Evolutionary conservation across 179 eudicot species (phyloP), one percentile per base, ranked within the genome.

Genomic region (Beta corolliflora): DNA sequence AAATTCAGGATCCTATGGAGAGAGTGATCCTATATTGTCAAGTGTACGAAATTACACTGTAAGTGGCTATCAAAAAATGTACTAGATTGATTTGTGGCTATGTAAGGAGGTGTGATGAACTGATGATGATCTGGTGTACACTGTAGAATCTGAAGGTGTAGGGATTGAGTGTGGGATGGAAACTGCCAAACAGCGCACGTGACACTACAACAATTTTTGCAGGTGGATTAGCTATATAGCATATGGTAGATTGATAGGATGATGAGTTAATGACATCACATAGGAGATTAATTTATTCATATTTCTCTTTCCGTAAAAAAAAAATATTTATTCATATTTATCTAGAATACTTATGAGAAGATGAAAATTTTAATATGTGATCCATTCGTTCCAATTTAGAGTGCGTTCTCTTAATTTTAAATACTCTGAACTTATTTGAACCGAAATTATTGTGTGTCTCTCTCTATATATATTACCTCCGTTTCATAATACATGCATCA

Each of bases 121-220:
- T 58, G n/a, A 14, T 19, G 41, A 44, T 3, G 19, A 31, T 36
- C 41, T 36, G 41, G 41, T 36, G 41, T 36, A 36, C 41, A 36
- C 2, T 9, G n/a, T 23, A 23, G 11, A 25, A 64, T 64, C 16
- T 25, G 68, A 9, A 31, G 54, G 81, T 77, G 77, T 25, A 82
- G 72, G 72, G 41, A 21, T 18, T 1, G 44, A 52, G 11, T 14
- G 77, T 77, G 54, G 60, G 44, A 13, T 14, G n/a, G n/a, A n/a
- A n/a, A n/a, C n/a, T n/a, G 29, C 29, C 29, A 36, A 36, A 81
- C 84, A 82, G 18, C 29, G 84, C 84, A 82, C 84, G 84, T 82
- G 84, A 82, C 46, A 60, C 60, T 23, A 77, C 73, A 71, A 50
- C 29, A 71, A 50, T 48, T 36, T 76, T 81, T 75, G 79, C 75